Evolutionary conservation across 2,329 filamentous ascomycete genomes (phyloP).

Genomic region (Calonectria fujianensis): DNA sequence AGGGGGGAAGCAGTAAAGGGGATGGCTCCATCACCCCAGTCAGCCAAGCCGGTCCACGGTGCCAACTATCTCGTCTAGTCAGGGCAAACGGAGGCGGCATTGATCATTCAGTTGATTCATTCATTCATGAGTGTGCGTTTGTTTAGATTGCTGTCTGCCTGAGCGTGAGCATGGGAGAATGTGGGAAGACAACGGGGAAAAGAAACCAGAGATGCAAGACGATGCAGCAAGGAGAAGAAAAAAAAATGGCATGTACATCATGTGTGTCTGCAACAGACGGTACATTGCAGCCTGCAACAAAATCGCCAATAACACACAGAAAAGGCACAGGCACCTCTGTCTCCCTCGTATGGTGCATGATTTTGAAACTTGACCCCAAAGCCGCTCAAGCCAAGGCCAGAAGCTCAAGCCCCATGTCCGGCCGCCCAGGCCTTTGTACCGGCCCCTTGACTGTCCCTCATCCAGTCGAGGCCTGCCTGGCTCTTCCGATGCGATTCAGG

Average conservation of each 20-base stretch:
- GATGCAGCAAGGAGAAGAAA: too few species aligned
- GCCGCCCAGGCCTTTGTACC: not conserved
- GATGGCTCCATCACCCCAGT: constrained; percentile 25
- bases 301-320: not conserved
- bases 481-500: constrained; percentile 29
- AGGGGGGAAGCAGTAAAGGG: constrained; percentile 17
- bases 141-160: not conserved
- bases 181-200: not conserved
- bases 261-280: constrained; percentile 19
- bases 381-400: constrained; percentile 17
- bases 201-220: not conserved
- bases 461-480: constrained; percentile 6
- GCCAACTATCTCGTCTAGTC: constrained; percentile 22
- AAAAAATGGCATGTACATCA: constrained; percentile 8
- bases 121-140: constrained; percentile 4
- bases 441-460: constrained; percentile 8
- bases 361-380: constrained; percentile 20
- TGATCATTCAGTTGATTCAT: constrained; percentile 9
- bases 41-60: constrained; percentile 25
- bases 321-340: not conserved
- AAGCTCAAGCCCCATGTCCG: constrained; percentile 15
- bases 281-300: not conserved
- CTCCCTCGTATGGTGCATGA: constrained; percentile 14
- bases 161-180: not conserved
- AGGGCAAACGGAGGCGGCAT: constrained; percentile 11